phyloP scores from a whole-genome alignment of 177 flowering plant species.

The Vitis hybrid region DNA sequence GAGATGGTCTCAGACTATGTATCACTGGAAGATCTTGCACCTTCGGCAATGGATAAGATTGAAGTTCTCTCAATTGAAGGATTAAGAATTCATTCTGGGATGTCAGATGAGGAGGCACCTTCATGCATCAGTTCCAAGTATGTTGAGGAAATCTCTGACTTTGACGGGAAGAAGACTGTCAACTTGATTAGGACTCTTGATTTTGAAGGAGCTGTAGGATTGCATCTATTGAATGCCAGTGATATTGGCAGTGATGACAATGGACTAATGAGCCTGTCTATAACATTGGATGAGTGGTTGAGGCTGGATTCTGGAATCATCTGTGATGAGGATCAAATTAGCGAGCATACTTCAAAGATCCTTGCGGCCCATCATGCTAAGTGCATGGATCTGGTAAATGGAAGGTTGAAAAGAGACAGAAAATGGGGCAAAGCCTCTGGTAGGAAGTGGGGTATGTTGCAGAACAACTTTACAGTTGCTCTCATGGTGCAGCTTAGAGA shows the following conservation, averaged over 20 bases:
- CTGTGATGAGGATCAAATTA: slow-evolving; percentile 24
- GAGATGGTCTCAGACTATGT: slow-evolving; percentile 18
- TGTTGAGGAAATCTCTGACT: slow-evolving; percentile 5
- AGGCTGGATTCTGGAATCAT: slow-evolving; percentile 37
- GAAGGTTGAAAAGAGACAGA: slow-evolving; percentile 1
- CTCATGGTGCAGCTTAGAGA: slow-evolving; percentile 49
- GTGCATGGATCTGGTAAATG: slow-evolving; percentile 14
- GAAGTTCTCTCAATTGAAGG: slow-evolving; percentile 51
- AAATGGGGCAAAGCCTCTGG: slow-evolving; percentile 9
- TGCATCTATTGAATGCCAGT: slow-evolving; percentile 3
- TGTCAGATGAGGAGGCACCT: slow-evolving; percentile 38
- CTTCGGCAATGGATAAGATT: slow-evolving; percentile 32
- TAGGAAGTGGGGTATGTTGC: slow-evolving; percentile 30
- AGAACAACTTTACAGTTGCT: slow-evolving; percentile 39
- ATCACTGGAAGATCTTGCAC: slow-evolving; percentile 26
- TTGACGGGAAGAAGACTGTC: slow-evolving; percentile 8
- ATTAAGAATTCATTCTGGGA: slow-evolving; percentile 46
- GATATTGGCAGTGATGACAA: slow-evolving; percentile 16
- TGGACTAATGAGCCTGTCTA: slow-evolving; percentile 30
- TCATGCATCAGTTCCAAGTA: slow-evolving; percentile 26
- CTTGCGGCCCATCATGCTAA: slow-evolving; percentile 43
- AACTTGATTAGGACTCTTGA: slow-evolving; percentile 1
- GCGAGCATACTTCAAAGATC: slow-evolving; percentile 20
- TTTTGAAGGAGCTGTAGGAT: slow-evolving; percentile 17
- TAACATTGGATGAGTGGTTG: slow-evolving; percentile 53